Base-by-base conservation (phyloP, 768 basidiomycete genomes). In the Leccinum rimulosum region DNA sequence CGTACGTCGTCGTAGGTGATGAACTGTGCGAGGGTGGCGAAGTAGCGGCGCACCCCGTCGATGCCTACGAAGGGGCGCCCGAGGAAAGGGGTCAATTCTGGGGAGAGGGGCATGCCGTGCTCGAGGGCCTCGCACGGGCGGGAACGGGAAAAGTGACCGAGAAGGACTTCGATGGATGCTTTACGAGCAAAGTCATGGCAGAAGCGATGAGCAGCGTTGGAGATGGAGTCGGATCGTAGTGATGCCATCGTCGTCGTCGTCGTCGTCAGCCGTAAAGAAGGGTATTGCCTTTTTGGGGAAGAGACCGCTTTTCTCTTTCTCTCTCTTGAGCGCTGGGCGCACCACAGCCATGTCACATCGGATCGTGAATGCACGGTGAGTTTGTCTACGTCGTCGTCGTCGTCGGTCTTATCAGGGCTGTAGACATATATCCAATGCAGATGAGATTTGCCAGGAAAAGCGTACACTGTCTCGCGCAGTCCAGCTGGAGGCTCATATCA, bases 401-500 rank as follows among this genome's bases (percentile, higher is more conserved):
- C 14, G 0, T 36, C n/a, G 36, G 38, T 40, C 38, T 40, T 9
- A 40, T 40, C 40, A 40, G 40, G 40, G 40, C 4, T 0, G 40
- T 40, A 40, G 40, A 40, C 47, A 62, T 47, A 56, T 59, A 8
- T 48, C 50, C 49, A 64, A 57, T 56, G 56, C n/a, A 40, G 54
- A 60, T 55, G 48, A 40, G 17, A 27, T 54, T n/a, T 48, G 70
- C 27, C 75, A 76, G 31, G 67, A 83, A 67, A 80, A 75, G 61
- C 78, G 72, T 56, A 75, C 76, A 19, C 80, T 83, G 12, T 74
- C 78, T 55, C 81, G 79, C 49, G 79, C 80, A 8, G 61, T 77
- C 9, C 73, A 79, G 55, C 80, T 81, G 54, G 85, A 87, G 65
- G 71, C 76, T 54, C 79, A 80, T 61, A 83, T 88, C 79, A 85